Evolutionary conservation across 2,329 filamentous ascomycete genomes (phyloP).

Genomic region (Colletotrichum sp.): DNA sequence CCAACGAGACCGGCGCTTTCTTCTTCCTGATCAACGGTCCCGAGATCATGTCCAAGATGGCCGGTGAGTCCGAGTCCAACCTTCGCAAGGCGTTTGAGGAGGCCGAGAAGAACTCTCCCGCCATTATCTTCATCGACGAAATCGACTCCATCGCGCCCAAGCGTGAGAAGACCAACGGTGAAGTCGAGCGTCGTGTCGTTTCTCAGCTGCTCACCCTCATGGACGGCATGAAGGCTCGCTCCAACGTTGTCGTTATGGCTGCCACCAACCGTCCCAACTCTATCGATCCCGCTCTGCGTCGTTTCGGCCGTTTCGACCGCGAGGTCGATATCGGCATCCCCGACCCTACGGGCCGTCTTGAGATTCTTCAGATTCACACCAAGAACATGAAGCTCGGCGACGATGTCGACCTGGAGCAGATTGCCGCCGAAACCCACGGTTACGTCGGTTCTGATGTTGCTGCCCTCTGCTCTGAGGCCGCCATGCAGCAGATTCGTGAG

Average conservation of each 20-base stretch:
- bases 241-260: slow-evolving; percentile 98
- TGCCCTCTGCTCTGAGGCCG: slow-evolving; percentile 97
- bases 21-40: slow-evolving; percentile 99
- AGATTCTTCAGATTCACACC: slow-evolving; percentile 99
- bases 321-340: slow-evolving; percentile 99
- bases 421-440: slow-evolving; percentile 97
- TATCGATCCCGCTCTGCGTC: slow-evolving; percentile 95
- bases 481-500: slow-evolving; percentile 99
- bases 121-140: slow-evolving; percentile 99
- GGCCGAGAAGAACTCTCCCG: slow-evolving; percentile 98
- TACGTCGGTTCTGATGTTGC: slow-evolving; percentile 99
- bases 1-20: slow-evolving; percentile 98
- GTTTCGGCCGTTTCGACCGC: slow-evolving; percentile 98
- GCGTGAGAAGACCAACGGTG: slow-evolving; percentile 99
- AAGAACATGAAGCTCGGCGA: slow-evolving; percentile 99
- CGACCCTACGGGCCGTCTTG: slow-evolving; percentile 95
- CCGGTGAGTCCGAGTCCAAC: slow-evolving; percentile 98
- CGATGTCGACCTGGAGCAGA: slow-evolving; percentile 95
- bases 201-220: slow-evolving; percentile 95
- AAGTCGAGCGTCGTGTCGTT: slow-evolving; percentile 97
- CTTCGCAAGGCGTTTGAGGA: slow-evolving; percentile 99
- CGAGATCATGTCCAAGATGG: slow-evolving; percentile 99
- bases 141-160: slow-evolving; percentile 99
- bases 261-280: slow-evolving; percentile 99
- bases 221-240: slow-evolving; percentile 99